Evolutionary conservation across 2,329 filamentous ascomycete species (phyloP).

Genomic region (Colletotrichum limetticola): DNA sequence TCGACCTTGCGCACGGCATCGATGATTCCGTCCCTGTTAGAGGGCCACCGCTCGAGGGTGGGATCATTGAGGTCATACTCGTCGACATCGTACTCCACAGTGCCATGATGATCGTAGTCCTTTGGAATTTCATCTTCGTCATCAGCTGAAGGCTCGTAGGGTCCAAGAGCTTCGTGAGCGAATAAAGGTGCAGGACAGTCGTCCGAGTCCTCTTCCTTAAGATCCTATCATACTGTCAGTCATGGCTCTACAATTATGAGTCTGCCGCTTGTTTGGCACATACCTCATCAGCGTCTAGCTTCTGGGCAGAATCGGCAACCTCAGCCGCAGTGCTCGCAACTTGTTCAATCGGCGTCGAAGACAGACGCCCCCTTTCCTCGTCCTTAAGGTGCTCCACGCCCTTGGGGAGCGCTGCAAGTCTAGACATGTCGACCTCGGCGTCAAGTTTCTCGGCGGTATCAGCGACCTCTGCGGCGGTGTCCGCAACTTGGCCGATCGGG

Average conservation of each 20-base stretch:
- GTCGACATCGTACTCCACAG: constrained; percentile 38
- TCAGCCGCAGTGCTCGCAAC: constrained; percentile 56
- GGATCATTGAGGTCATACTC: constrained; percentile 57
- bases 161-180: constrained; percentile 58
- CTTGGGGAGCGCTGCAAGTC: not conserved
- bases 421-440: constrained; percentile 3
- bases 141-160: constrained; percentile 49
- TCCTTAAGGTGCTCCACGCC: constrained; percentile 25
- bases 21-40: constrained; percentile 55
- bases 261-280: not conserved
- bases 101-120: constrained; percentile 25
- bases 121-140: constrained; percentile 38
- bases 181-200: constrained; percentile 53
- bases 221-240: constrained; percentile 9
- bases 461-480: constrained; percentile 56
- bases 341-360: constrained; percentile 52
- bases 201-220: constrained; percentile 27
- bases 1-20: constrained; percentile 58
- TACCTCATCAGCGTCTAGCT: constrained; percentile 44
- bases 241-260: no score
- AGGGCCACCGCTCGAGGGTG: constrained; percentile 60
- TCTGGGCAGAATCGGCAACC: constrained; percentile 54
- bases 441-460: constrained; percentile 53
- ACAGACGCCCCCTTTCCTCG: constrained; percentile 46
- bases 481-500: constrained; percentile 52